Base-by-base conservation (phyloP, 345 rosid genomes). In the Melaleuca alternifolia region DNA sequence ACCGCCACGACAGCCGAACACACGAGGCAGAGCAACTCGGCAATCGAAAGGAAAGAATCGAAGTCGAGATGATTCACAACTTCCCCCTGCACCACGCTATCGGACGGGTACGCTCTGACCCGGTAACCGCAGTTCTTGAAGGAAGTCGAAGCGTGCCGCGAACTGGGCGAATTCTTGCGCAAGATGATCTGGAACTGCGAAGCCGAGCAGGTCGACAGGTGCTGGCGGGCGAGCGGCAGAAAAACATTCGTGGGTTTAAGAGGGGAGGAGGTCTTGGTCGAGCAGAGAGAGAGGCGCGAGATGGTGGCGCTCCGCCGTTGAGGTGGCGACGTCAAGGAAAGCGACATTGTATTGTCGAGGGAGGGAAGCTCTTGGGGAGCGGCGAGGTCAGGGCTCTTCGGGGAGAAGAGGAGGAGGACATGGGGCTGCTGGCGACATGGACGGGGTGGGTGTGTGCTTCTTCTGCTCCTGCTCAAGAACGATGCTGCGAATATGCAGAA, bases 91-190 rank as follows among this genome's bases (percentile, higher is more conserved):
- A 52, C 71, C 48, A 76, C 57, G 51, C 71, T 24, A 8, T 44
- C 87, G 52, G 84, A 44, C 26, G 87, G 82, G 87, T 86, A 54
- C 82, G 87, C 87, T n/a, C 84, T 1, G 84, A 86, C 65, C 52
- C 84, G 84, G 84, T 3, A 44, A 15, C 33, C n/a, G 85, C 41
- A 0, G 85, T 33, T 53, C 54, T 44, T 15, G 33, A 16, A 9
- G 16, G 87, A 26, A 14, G 75, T 50, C 30, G 9, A 54, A 7
- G 71, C 84, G 84, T 11, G 28, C 18, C n/a, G 87, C 44, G 24
- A 26, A 46, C 23, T 44, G 44, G 13, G 37, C 14, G 30, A 33
- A 50, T 57, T 51, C 59, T 51, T 44, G 52, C 10, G 50, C 44
- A 75, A 33, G 15, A 79, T 11, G 82, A 53, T n/a, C 76, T 54